Evolutionary conservation across 148 eudicot species (phyloP).

Genomic region (Diospyros kaki): DNA sequence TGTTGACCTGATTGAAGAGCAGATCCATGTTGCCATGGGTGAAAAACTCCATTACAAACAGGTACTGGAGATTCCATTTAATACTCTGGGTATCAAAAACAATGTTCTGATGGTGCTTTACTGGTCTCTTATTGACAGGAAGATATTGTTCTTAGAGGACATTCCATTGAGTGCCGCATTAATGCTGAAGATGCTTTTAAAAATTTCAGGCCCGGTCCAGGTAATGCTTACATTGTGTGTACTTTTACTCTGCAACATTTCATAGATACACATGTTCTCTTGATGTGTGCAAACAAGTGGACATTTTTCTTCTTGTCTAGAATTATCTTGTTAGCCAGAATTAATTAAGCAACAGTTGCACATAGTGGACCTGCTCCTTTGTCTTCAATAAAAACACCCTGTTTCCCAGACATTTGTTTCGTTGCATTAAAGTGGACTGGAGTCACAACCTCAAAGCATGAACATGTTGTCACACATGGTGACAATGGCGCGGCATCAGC

Average conservation of each 20-base stretch:
- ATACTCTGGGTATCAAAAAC: neutral
- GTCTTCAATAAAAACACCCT: no score
- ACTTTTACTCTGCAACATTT: neutral
- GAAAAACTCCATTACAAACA: constrained; percentile 87
- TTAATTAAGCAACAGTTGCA: neutral
- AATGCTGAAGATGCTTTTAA: constrained; percentile 99
- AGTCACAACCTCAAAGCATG: neutral
- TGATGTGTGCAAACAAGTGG: neutral
- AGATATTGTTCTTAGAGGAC: constrained; percentile 91
- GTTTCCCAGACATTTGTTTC: neutral
- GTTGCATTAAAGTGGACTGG: neutral
- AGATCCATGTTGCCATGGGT: constrained; percentile 91
- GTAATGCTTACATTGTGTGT: constrained; percentile 31
- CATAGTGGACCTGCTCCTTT: neutral
- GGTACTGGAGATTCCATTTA: constrained; percentile 32
- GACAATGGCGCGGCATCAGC: no score
- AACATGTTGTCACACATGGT: no score
- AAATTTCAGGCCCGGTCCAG: constrained; percentile 98
- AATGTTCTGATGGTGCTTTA: constrained; percentile 2
- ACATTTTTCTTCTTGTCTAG: neutral
- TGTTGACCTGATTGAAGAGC: constrained; percentile 94
- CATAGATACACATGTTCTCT: neutral
- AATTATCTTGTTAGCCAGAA: constrained; percentile 7
- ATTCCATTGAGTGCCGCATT: constrained; percentile 97
- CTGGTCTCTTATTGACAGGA: constrained; percentile 43